phyloP scores from a whole-genome alignment of 129 eudicot species.

The Flaveria linearis region DNA sequence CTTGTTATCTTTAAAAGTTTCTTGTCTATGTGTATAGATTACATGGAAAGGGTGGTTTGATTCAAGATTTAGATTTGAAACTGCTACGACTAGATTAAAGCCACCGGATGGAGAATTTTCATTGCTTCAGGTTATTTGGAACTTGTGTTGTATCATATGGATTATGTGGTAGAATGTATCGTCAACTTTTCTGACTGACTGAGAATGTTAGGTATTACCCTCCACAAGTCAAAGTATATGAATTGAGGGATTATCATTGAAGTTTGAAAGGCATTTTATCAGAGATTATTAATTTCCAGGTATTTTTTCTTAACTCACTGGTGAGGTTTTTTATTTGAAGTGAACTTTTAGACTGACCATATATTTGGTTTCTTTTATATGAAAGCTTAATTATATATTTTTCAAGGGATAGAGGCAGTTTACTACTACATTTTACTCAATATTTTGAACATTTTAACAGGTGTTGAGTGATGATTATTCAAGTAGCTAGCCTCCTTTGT shows the following conservation, averaged over 20 bases:
- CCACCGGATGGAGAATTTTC: conserved; percentile 86
- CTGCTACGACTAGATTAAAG: conserved; percentile 82
- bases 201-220: conserved; percentile 78
- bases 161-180: background rate
- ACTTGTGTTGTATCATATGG: conserved; percentile 7
- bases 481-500: conserved; percentile 92
- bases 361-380: background rate
- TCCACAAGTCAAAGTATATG: conserved; percentile 93
- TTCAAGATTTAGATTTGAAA: conserved; percentile 95
- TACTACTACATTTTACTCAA: conserved; percentile 2
- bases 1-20: background rate
- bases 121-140: conserved; percentile 79
- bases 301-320: conserved; percentile 17
- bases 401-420: too few relatives aligned
- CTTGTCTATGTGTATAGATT: conserved; percentile 45
- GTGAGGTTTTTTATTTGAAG: too few relatives aligned
- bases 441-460: conserved; percentile 35
- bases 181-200: conserved; percentile 9
- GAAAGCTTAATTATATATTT: too few relatives aligned
- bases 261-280: conserved; percentile 92
- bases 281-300: conserved; percentile 65
- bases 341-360: too few relatives aligned
- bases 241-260: conserved; percentile 70
- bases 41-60: conserved; percentile 71
- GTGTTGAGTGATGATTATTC: conserved; percentile 86